Evolutionary conservation across 2,329 filamentous ascomycete genomes (phyloP), one percentile per base, ranked within the genome.

Genomic region (Aspergillus fumigatiaffinis): DNA sequence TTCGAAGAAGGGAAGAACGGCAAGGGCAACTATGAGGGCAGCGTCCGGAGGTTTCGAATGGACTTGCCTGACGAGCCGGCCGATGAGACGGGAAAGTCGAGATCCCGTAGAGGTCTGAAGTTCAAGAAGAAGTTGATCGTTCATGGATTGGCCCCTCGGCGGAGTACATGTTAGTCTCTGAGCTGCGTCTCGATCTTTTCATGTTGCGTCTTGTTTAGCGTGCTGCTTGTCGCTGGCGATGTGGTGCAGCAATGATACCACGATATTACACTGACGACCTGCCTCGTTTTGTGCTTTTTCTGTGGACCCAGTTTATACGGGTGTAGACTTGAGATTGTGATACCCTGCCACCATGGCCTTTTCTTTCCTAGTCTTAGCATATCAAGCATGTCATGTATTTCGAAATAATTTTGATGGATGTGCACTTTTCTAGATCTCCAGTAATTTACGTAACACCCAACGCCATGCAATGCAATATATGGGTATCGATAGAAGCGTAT

Each of bases 1-100:
- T 79, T 76, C 53, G 74, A 77, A 51, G 73, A 76, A 50, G 71
- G 60, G 1, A 71, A 69, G 32, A 58, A 64, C 32, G 71, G 73
- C 2, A 73, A 74, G 48, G 67, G 65, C 1, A 68, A 70, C 46
- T 74, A 76, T n/a, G 76, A 76, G 53, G 76, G 76, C 3, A 79
- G 76, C 29, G 76, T 79, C 9, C 67, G 77, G n/a, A 66, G 77
- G 28, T 78, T 79, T 58, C 67, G 77, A 20, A 74, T 79, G 73
- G 74, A 77, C 64, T 55, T 77, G 4, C 69, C 73, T 8, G 73
- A 75, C 4, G 73, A 76, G 44, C 52, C 54, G 8, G 41, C 10
- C 4, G n/a, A 48, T 10, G 52, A 57, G n/a, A 25, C 14, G 26
- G 35, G 38, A 4, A 54, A 32, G n/a, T n/a, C n/a, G 9, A 52